These are phyloP conservation scores for Fusarium begoniae DNA, from an alignment of 2,329 filamentous ascomycete species.

Conservation along the genomic window DNA sequence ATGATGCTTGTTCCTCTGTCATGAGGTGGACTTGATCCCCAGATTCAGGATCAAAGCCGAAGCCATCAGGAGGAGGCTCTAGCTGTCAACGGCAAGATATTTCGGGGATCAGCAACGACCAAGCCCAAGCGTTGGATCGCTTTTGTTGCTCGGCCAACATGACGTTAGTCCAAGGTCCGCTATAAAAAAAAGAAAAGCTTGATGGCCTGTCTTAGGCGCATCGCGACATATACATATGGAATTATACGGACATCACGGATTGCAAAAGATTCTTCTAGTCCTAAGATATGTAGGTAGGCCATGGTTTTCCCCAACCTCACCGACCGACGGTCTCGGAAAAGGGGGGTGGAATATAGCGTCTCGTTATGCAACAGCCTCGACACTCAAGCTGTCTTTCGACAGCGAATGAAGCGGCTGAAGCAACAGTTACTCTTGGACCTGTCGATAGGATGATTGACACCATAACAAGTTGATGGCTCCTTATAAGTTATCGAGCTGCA, in stretches of 20 bases:
- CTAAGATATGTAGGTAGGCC: slow-evolving; percentile 69
- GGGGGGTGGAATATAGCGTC: slow-evolving; percentile 89
- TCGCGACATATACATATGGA: not conserved
- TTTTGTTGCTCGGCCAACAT: not conserved
- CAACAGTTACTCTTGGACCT: slow-evolving; percentile 84
- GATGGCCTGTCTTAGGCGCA: not conserved
- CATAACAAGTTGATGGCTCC: slow-evolving; percentile 80
- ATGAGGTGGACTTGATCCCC: slow-evolving; percentile 6
- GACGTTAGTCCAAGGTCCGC: not conserved
- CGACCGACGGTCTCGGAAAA: slow-evolving; percentile 89
- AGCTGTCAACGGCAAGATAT: not conserved
- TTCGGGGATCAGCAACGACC: not conserved
- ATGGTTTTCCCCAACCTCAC: slow-evolving; percentile 95
- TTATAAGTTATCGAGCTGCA: slow-evolving; percentile 83
- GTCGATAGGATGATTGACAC: slow-evolving; percentile 93
- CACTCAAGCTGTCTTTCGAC: slow-evolving; percentile 69
- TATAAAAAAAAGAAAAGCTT: not conserved
- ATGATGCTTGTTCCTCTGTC: not conserved
- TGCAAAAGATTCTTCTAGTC: not conserved
- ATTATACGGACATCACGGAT: not conserved
- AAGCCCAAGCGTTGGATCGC: not conserved
- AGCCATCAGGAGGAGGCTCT: not conserved
- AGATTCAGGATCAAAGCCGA: slow-evolving; percentile 11
- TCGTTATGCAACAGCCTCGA: slow-evolving; percentile 64
- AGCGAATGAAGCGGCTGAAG: slow-evolving; percentile 73